These are phyloP conservation scores for Citrus cavaleriei DNA, from an alignment of 345 rosid species.

Conservation along the genomic window DNA sequence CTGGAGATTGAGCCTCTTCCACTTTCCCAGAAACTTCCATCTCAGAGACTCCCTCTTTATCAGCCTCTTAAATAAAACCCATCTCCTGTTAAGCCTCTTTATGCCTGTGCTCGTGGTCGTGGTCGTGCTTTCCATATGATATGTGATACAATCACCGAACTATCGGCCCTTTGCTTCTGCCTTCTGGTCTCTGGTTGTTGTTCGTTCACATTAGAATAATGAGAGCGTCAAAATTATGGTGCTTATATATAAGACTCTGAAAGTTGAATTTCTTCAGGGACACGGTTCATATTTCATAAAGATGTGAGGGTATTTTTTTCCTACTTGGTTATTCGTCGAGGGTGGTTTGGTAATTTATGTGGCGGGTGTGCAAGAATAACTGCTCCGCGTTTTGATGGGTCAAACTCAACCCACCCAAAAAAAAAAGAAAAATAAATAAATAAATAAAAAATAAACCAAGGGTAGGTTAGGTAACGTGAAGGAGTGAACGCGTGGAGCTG, in stretches of 20 bases:
- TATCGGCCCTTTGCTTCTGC: not conserved
- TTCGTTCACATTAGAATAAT: not conserved
- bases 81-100: conserved; percentile 15
- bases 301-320: not conserved
- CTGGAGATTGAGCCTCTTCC: conserved; percentile 33
- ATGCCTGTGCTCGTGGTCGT: not conserved
- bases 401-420: conserved; percentile 9
- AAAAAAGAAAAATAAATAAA: not conserved
- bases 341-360: conserved; percentile 3
- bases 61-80: conserved; percentile 24
- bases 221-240: not conserved
- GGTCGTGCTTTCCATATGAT: not conserved
- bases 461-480: not conserved
- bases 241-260: conserved; percentile 8
- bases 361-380: not conserved
- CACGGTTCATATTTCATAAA: not conserved
- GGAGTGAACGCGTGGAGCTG: not conserved
- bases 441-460: not conserved
- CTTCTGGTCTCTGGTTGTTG: not conserved
- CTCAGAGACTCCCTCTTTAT: conserved; percentile 29
- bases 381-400: conserved; percentile 20
- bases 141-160: not conserved
- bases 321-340: not conserved
- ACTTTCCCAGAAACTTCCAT: conserved; percentile 33
- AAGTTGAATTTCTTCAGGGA: not conserved